Percentiles rank a stretch among this genome's conserved stretches.
Conservation (phyloP, 805 yeast species). For the Candida hungchunana region DNA sequence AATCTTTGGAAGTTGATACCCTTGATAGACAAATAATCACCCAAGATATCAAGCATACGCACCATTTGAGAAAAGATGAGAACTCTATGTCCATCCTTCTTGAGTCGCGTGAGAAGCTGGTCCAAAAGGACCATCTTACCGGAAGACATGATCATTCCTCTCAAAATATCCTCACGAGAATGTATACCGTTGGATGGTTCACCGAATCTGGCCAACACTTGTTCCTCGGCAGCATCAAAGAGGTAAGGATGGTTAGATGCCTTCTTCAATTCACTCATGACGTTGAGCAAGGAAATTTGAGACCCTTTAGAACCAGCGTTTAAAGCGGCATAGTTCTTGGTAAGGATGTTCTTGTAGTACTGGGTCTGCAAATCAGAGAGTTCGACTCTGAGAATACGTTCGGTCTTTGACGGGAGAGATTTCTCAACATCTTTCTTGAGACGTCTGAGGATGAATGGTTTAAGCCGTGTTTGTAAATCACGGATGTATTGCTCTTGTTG, state of each 20-base stretch:
- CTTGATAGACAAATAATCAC: constrained; percentile 85
- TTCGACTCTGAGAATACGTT: constrained; percentile 91
- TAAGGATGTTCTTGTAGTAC: constrained; percentile 88
- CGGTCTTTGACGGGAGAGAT: constrained; percentile 92
- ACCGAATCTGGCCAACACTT: constrained; percentile 65
- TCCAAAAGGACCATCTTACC: constrained; percentile 98
- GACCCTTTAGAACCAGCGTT: constrained; percentile 76
- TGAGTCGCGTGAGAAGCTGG: constrained; percentile 75
- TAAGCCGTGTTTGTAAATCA: constrained; percentile 75
- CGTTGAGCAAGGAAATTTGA: constrained; percentile 80
- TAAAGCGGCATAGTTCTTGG: constrained; percentile 88
- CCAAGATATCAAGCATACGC: constrained; percentile 88
- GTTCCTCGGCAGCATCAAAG: constrained; percentile 88
- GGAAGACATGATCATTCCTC: constrained; percentile 94
- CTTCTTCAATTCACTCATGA: constrained; percentile 93
- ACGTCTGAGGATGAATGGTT: constrained; percentile 90
- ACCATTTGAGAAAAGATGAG: constrained; percentile 97
- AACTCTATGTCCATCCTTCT: constrained; percentile 94
- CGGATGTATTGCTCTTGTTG: constrained; percentile 88
- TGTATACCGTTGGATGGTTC: constrained; percentile 36
- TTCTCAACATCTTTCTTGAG: constrained; percentile 97
- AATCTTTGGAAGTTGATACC: constrained; percentile 87
- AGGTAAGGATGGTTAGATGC: constrained; percentile 97
- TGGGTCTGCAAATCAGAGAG: constrained; percentile 92
- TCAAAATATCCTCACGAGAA: constrained; percentile 73